phyloP scores from a whole-genome alignment of 2,329 filamentous ascomycete genomes.

The Truncatella angustata region DNA sequence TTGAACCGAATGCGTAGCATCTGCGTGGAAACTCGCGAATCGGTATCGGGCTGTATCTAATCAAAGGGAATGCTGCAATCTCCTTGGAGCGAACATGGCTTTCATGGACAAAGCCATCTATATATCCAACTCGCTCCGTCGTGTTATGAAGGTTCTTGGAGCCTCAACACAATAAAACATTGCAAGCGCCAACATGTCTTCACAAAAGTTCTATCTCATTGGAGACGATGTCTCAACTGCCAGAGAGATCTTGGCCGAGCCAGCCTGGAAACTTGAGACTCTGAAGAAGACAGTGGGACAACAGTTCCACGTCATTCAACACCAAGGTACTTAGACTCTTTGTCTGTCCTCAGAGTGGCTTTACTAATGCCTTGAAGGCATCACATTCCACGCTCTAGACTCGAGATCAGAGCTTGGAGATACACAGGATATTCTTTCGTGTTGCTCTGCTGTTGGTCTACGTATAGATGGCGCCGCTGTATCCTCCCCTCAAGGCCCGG shows the following conservation, averaged over 20 bases:
- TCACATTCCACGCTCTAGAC: background rate
- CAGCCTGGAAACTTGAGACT: constrained; percentile 2
- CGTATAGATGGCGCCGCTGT: constrained; percentile 46
- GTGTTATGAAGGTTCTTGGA: background rate
- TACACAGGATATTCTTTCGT: background rate
- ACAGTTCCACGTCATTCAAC: background rate
- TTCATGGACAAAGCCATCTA: background rate
- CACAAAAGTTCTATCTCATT: constrained; percentile 6
- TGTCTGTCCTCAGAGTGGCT: background rate
- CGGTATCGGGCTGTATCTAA: constrained; percentile 4
- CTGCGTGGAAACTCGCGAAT: constrained; percentile 2
- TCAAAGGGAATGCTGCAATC: background rate
- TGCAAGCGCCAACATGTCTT: background rate
- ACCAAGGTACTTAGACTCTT: background rate
- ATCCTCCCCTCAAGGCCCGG: constrained; percentile 47
- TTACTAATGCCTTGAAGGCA: background rate
- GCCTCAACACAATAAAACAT: background rate
- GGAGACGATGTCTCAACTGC: background rate
- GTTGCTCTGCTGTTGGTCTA: background rate
- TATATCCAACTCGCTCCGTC: background rate
- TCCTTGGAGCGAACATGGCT: background rate
- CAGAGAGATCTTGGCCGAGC: background rate
- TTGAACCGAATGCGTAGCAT: background rate
- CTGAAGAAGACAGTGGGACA: constrained; percentile 1
- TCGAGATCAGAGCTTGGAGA: constrained; percentile 1